phyloP scores from a whole-genome alignment of 108 stramenopile genomes.

The Seminavis robusta region DNA sequence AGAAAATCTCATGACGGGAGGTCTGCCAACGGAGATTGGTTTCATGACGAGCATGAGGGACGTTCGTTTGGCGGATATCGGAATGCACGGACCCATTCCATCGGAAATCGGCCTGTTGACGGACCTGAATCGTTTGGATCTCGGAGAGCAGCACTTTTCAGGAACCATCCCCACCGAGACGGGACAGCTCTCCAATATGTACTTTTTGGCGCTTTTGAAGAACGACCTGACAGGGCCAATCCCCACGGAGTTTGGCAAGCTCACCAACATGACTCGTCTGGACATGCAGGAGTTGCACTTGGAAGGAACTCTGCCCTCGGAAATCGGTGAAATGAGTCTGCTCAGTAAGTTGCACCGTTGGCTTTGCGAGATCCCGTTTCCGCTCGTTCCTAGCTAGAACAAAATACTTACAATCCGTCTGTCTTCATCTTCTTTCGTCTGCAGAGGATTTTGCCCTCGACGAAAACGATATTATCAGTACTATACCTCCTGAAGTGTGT shows the following conservation, averaged over 20 bases:
- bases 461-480: no score
- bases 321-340: slow-evolving; percentile 47
- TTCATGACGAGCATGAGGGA: slow-evolving; percentile 40
- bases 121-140: slow-evolving; percentile 45
- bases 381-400: no score
- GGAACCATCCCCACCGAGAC: slow-evolving; percentile 60
- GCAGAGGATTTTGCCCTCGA: no score
- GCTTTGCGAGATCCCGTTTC: no score
- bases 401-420: no score
- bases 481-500: no score
- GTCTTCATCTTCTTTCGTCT: no score
- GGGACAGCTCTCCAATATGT: slow-evolving; percentile 41
- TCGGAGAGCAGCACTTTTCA: slow-evolving; percentile 43
- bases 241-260: slow-evolving; percentile 34
- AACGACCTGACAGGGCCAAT: slow-evolving; percentile 32
- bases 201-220: slow-evolving; percentile 21
- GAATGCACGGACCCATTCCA: slow-evolving; percentile 63
- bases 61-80: slow-evolving; percentile 34
- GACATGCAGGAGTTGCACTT: slow-evolving; percentile 27
- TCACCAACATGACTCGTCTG: slow-evolving; percentile 24
- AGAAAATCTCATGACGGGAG: slow-evolving; percentile 51
- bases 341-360: no score
- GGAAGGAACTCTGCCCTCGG: slow-evolving; percentile 30
- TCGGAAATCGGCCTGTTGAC: slow-evolving; percentile 56
- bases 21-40: slow-evolving; percentile 50